Evolutionary conservation across 1,284 basidiomycete genomes (phyloP).

Genomic region (Pulveroboletus sp.): DNA sequence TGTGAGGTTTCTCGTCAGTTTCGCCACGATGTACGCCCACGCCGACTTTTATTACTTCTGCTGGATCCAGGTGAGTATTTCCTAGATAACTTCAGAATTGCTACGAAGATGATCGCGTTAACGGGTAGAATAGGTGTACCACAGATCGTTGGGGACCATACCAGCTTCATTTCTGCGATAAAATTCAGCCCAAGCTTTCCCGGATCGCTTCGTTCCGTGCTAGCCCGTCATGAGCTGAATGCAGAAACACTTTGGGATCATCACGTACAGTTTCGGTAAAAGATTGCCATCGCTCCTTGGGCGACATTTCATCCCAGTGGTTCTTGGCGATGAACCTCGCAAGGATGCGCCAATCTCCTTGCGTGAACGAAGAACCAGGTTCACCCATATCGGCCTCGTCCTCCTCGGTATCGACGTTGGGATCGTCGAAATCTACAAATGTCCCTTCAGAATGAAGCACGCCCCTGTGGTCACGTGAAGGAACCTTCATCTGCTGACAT

Average conservation of each 20-base stretch:
- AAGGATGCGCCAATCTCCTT: slow-evolving; percentile 57
- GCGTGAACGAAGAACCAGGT: slow-evolving; percentile 48
- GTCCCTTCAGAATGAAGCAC: slow-evolving; percentile 15
- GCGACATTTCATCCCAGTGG: slow-evolving; percentile 45
- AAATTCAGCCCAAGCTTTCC: slow-evolving; percentile 60
- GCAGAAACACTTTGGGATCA: neutral
- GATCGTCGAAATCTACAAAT: slow-evolving; percentile 19
- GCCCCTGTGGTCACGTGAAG: slow-evolving; percentile 7
- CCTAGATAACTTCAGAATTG: slow-evolving; percentile 29
- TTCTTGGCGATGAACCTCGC: slow-evolving; percentile 56
- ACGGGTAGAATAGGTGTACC: neutral
- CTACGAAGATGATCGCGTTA: slow-evolving; percentile 17
- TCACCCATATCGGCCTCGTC: slow-evolving; percentile 57
- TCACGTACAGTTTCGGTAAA: slow-evolving; percentile 50
- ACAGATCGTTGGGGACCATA: slow-evolving; percentile 32
- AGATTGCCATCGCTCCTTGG: slow-evolving; percentile 52
- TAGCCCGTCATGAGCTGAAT: slow-evolving; percentile 19
- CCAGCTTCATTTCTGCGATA: slow-evolving; percentile 53
- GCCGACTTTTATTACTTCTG: slow-evolving; percentile 17
- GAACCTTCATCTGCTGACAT: slow-evolving; percentile 23
- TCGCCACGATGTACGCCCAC: slow-evolving; percentile 26
- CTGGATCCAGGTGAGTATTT: slow-evolving; percentile 17
- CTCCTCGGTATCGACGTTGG: slow-evolving; percentile 34
- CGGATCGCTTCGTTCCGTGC: slow-evolving; percentile 48
- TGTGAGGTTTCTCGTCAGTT: slow-evolving; percentile 6